Conservation (phyloP, 129 eudicot genomes). For the Solidago caesia region DNA sequence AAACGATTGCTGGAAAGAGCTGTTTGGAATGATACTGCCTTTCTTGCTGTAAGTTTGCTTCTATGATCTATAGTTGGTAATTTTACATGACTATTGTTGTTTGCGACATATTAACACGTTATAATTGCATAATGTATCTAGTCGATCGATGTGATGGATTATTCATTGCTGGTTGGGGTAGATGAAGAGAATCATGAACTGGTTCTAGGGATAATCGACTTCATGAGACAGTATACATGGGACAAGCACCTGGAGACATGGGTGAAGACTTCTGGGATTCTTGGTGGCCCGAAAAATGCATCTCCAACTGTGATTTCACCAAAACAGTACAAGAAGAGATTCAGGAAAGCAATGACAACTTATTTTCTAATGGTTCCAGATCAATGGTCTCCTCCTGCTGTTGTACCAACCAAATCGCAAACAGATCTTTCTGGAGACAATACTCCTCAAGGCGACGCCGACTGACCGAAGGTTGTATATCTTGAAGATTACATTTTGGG, state of each 20-base stretch:
- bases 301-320: constrained; percentile 98
- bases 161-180: constrained; percentile 89
- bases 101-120: neutral
- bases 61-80: neutral
- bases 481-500: neutral
- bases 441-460: constrained; percentile 33
- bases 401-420: constrained; percentile 66
- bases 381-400: constrained; percentile 91
- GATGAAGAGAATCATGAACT: constrained; percentile 91
- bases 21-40: constrained; percentile 98
- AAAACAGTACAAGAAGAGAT: constrained; percentile 89
- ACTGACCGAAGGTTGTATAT: constrained; percentile 28
- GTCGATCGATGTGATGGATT: constrained; percentile 98
- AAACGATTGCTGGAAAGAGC: constrained; percentile 89
- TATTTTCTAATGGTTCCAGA: constrained; percentile 97
- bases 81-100: neutral
- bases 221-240: constrained; percentile 99
- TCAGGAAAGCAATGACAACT: constrained; percentile 95
- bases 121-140: constrained; percentile 28
- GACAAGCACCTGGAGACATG: constrained; percentile 98
- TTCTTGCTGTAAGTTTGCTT: constrained; percentile 82
- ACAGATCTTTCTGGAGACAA: constrained; percentile 51
- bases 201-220: constrained; percentile 93
- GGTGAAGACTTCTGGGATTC: constrained; percentile 96
- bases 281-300: constrained; percentile 88